Percentiles rank a stretch among this genome's conserved stretches.
These are phyloP conservation scores for Tolypocladium album DNA, from an alignment of 2,329 filamentous ascomycete genomes.

Conservation along the genomic window DNA sequence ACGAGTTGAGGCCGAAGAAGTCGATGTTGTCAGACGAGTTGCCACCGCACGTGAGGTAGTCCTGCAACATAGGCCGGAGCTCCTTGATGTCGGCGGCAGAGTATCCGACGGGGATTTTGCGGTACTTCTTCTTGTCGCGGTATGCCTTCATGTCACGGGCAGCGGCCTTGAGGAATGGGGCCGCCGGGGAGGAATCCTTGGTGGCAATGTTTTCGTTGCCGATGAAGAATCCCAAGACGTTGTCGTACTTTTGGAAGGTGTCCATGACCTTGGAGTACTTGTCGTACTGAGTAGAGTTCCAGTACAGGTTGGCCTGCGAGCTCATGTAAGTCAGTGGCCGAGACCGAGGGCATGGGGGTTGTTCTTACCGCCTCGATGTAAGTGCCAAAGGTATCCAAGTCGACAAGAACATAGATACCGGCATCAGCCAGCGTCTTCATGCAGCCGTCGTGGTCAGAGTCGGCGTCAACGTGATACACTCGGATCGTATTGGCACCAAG, in stretches of 20 bases:
- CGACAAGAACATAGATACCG: slow-evolving; percentile 76
- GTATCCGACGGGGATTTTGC: slow-evolving; percentile 76
- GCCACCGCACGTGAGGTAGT: slow-evolving; percentile 69
- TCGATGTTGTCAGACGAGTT: slow-evolving; percentile 62
- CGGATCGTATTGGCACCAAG: slow-evolving; percentile 77
- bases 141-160: slow-evolving; percentile 76
- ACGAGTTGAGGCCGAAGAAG: slow-evolving; percentile 79
- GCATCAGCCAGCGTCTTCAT: slow-evolving; percentile 71
- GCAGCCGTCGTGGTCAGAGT: slow-evolving; percentile 62
- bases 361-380: slow-evolving; percentile 52
- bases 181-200: slow-evolving; percentile 47
- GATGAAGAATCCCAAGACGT: slow-evolving; percentile 74
- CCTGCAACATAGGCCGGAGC: slow-evolving; percentile 48
- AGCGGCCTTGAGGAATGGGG: slow-evolving; percentile 76
- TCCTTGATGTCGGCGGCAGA: slow-evolving; percentile 75
- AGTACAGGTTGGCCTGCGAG: slow-evolving; percentile 46
- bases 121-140: slow-evolving; percentile 63
- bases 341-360: background rate
- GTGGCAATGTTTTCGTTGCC: slow-evolving; percentile 78
- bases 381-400: slow-evolving; percentile 66
- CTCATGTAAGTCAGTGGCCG: background rate
- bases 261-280: slow-evolving; percentile 65
- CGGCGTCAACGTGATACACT: slow-evolving; percentile 75
- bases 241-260: slow-evolving; percentile 65
- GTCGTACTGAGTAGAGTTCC: slow-evolving; percentile 62